Percentiles rank a stretch among this genome's conserved stretches.
Conservation (phyloP, 331 rosid species). For the Quercus tomentella region DNA sequence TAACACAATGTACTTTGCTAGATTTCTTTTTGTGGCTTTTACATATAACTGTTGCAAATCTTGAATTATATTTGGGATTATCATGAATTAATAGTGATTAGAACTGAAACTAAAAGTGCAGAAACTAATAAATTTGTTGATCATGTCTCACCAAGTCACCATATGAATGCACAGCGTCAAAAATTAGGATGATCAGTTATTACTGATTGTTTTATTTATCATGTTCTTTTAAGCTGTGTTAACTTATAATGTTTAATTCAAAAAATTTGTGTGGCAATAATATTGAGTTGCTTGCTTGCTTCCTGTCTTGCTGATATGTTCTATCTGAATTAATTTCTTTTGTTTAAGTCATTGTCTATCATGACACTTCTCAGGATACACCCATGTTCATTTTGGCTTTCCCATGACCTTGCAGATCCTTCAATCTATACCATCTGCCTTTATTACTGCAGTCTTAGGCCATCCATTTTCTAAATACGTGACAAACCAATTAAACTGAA, state of each 20-base stretch:
- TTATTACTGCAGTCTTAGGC: neutral
- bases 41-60: neutral
- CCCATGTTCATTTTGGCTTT: neutral
- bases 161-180: neutral
- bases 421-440: neutral
- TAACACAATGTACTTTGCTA: neutral
- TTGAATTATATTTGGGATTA: neutral
- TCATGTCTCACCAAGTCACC: neutral
- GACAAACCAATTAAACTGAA: neutral
- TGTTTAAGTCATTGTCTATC: neutral
- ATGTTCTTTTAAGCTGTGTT: neutral
- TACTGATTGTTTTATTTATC: neutral
- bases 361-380: neutral
- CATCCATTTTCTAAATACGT: neutral
- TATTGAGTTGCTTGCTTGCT: neutral
- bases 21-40: slow-evolving; percentile 4
- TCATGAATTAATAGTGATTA: neutral
- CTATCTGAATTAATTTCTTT: neutral
- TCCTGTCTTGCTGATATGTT: neutral
- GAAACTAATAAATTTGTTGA: neutral
- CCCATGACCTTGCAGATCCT: too few relatives aligned
- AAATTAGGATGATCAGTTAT: neutral
- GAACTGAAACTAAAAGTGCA: neutral
- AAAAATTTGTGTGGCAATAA: neutral
- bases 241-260: neutral